These are phyloP conservation scores for Penicillium capsulatum DNA, from an alignment of 2,329 filamentous ascomycete species.

Conservation along the genomic window DNA sequence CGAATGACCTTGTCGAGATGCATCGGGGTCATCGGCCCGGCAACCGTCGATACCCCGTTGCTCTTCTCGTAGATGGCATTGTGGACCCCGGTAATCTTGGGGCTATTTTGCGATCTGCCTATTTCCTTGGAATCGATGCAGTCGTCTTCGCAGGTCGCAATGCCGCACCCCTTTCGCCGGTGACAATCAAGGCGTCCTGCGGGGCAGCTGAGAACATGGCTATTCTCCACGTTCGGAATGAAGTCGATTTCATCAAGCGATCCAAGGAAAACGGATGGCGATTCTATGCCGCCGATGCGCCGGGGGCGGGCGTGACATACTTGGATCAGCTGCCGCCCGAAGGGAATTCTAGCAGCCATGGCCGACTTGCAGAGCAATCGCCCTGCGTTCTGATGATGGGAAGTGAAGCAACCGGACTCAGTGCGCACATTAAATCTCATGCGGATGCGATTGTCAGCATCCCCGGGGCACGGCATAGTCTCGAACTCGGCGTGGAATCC, in stretches of 20 bases:
- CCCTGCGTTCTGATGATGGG: slow-evolving; percentile 80
- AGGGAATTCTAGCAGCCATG: slow-evolving; percentile 41
- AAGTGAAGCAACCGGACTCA: slow-evolving; percentile 72
- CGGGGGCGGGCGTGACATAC: slow-evolving; percentile 27
- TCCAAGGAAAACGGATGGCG: slow-evolving; percentile 73
- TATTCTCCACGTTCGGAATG: slow-evolving; percentile 65
- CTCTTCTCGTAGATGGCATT: slow-evolving; percentile 45
- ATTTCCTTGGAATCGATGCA: slow-evolving; percentile 85
- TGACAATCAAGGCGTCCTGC: slow-evolving; percentile 80
- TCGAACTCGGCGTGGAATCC: slow-evolving; percentile 32
- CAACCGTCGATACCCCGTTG: slow-evolving; percentile 36
- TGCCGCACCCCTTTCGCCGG: slow-evolving; percentile 68
- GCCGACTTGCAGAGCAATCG: slow-evolving; percentile 48
- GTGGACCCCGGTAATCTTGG: slow-evolving; percentile 87
- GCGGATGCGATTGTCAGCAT: slow-evolving; percentile 66
- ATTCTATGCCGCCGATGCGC: slow-evolving; percentile 68
- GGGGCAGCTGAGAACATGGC: slow-evolving; percentile 79
- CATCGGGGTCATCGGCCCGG: slow-evolving; percentile 15
- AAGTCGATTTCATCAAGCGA: slow-evolving; percentile 63
- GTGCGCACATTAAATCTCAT: slow-evolving; percentile 58
- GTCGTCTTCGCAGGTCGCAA: slow-evolving; percentile 70
- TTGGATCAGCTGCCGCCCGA: slow-evolving; percentile 15
- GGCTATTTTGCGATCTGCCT: slow-evolving; percentile 79
- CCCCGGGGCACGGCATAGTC: slow-evolving; percentile 46
- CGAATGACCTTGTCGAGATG: slow-evolving; percentile 48